Evolutionary conservation across 768 basidiomycete species (phyloP).

Genomic region (Podaxis sp.): DNA sequence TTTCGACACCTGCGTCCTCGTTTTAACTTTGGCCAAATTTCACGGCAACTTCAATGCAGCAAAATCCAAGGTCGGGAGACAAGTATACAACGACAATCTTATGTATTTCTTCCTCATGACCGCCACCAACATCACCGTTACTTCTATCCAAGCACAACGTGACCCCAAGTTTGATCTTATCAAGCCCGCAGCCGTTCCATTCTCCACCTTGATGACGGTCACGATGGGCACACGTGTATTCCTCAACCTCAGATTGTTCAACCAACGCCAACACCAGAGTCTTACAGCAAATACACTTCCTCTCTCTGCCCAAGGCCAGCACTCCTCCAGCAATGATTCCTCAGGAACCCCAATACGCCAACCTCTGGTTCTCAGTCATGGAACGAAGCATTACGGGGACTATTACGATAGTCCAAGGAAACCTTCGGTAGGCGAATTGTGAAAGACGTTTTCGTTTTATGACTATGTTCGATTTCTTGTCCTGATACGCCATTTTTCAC

Average conservation of each 20-base stretch:
- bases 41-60: background rate
- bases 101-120: constrained; percentile 13
- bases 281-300: background rate
- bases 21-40: constrained; percentile 5
- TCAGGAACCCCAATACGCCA: background rate
- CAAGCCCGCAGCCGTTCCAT: constrained; percentile 8
- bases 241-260: constrained; percentile 10
- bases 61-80: constrained; percentile 4
- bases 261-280: background rate
- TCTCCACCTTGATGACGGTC: constrained; percentile 13
- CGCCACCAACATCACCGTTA: constrained; percentile 3
- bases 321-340: background rate
- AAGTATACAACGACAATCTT: constrained; percentile 8
- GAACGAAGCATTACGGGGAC: background rate
- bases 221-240: constrained; percentile 12
- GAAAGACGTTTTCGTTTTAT: background rate
- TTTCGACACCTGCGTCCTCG: constrained; percentile 9
- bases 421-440: background rate
- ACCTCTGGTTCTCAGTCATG: background rate
- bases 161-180: constrained; percentile 10
- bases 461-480: background rate
- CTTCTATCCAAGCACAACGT: constrained; percentile 5
- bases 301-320: background rate
- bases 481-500: background rate
- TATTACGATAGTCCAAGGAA: background rate